phyloP scores from a whole-genome alignment of 2,329 filamentous ascomycete genomes.

The Lecanicillium sp. region DNA sequence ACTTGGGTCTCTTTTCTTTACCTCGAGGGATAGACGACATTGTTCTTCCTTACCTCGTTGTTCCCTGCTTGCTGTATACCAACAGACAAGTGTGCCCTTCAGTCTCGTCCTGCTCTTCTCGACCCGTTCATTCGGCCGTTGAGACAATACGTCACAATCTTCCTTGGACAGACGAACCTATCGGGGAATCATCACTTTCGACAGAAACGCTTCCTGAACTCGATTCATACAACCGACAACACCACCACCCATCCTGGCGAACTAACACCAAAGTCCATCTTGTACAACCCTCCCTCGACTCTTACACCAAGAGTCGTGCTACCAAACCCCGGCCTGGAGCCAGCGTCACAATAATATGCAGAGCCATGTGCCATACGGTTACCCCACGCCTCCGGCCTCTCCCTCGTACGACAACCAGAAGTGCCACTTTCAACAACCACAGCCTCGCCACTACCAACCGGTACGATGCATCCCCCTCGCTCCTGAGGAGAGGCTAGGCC shows the following conservation, averaged over 20 bases:
- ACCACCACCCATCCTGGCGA: too few species aligned
- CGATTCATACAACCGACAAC: too few species aligned
- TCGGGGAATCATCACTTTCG: too few species aligned
- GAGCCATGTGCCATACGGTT: conserved; percentile 49
- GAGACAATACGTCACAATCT: neutral
- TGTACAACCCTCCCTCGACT: conserved; percentile 1
- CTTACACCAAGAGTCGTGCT: conserved; percentile 3
- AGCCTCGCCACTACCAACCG: conserved; percentile 27
- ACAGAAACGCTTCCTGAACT: too few species aligned
- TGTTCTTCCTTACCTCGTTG: neutral
- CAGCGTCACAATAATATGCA: conserved; percentile 43
- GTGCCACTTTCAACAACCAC: conserved; percentile 32
- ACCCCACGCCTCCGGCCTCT: conserved; percentile 51
- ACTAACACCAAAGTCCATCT: neutral
- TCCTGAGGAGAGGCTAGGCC: conserved; percentile 81
- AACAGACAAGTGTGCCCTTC: too few species aligned
- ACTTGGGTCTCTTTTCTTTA: too few species aligned
- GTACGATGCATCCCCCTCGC: conserved; percentile 46
- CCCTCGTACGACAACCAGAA: conserved; percentile 44
- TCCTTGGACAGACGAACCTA: too few species aligned
- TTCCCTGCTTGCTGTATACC: too few species aligned
- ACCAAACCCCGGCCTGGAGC: conserved; percentile 12
- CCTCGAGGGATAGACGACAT: too few species aligned
- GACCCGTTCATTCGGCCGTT: conserved; percentile 9
- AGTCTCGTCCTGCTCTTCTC: conserved; percentile 2